Evolutionary conservation across 2,329 filamentous ascomycete genomes (phyloP), one percentile per base, ranked within the genome.

Genomic region (Fusarium concolor): DNA sequence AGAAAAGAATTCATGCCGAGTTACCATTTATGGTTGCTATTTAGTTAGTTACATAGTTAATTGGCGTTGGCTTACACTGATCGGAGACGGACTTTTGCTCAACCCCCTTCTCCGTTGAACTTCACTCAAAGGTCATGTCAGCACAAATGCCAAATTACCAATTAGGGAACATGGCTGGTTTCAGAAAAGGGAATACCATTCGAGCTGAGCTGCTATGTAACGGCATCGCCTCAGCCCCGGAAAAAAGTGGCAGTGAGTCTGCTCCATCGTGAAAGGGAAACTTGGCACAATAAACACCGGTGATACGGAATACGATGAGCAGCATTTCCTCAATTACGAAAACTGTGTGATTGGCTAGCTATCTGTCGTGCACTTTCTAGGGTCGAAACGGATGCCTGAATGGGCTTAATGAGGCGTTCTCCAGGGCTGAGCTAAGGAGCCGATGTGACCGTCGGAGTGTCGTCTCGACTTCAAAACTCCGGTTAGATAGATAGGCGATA

Each of bases 391-490:
- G 26, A 26, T 26, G 9, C 26, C 26, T 7, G 26, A 26, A 26
- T 26, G 26, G 26, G 26, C 26, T 26, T 26, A 26, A 10, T 26
- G 47, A 54, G 51, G 49, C 66, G 56, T 38, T 44, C 51, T 20
- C 29, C 31, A 31, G 37, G 56, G 63, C 58, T 67, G 56, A 63
- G 66, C 52, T 52, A 42, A 49, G 11, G 50, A 9, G 24, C 63
- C 69, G 59, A 45, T 24, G 43, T 41, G 59, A 18, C 69, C 67
- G 64, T 61, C 67, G 43, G 61, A 20, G 47, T 41, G 29, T 35
- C 42, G 17, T 44, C 53, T 35, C n/a, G 42, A 47, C 45, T 11
- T 38, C 44, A 38, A 37, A 58, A 43, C 41, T 52, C 64, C 64
- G 56, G n/a, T 42, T 67, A n/a, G n/a, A n/a, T n/a, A 24, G 18